Base-by-base conservation (phyloP, 371 early-diverging fungal genomes). In the Rhizopus stolonifer region DNA sequence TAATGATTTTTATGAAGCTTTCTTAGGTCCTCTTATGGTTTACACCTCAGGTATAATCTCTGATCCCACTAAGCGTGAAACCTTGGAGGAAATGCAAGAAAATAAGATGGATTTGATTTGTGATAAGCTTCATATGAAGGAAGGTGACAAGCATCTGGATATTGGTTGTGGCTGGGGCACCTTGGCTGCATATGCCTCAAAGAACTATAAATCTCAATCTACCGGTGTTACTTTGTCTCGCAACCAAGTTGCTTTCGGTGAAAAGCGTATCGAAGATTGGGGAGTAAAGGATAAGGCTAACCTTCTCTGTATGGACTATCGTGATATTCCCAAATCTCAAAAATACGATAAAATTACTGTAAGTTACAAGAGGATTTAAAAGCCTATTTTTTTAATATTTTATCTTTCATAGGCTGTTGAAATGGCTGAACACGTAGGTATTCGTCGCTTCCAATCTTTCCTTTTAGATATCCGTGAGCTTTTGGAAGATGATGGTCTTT, bases 91-190 rank as follows among this genome's bases (percentile, higher is more conserved):
- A 69, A 57, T 98, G 61, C 98, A 96, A 71, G 88, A 91, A 61
- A 94, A 95, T 87, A 96, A 96, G 82, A 77, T 96, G 75, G 81
- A 86, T 52, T 79, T 91, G 46, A 94, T 98, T 42, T 88, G 88
- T 67, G 86, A 94, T 52, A 90, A 90, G 74, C 67, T 95, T 13
- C 83, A 89, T 58, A 79, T 96, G 69, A 87, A 91, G 81, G 70
- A 83, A 54, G 96, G 94, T 58, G 95, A 95, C 61, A 83, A 85
- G 47, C 89, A 91, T 66, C 77, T 98, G 74, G 98, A 98, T 77
- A 93, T 98, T 77, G 98, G 98, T 49, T 95, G 96, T 70, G 98
- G 97, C n/a, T 96, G 98, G 96, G 96, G 96, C 54, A 95, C 97
- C 17, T 83, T 96, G 40, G 82, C 84, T 42, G 88, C 90, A 46